These are phyloP conservation scores for Quercus suber DNA, from an alignment of 306 rosid species.

Conservation along the genomic window DNA sequence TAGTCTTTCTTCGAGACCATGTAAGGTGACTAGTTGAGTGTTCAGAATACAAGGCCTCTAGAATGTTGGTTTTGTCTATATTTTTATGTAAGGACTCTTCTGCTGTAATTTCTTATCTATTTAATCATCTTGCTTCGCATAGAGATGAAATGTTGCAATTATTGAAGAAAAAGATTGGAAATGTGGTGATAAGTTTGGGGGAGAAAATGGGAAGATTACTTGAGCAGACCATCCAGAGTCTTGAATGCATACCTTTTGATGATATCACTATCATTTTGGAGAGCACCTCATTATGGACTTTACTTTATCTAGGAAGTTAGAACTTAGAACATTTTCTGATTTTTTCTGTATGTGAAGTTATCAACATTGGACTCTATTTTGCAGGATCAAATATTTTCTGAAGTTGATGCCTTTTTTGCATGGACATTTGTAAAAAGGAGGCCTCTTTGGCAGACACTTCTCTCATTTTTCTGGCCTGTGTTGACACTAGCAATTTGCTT, in stretches of 20 bases:
- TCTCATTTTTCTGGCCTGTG: conserved; percentile 97
- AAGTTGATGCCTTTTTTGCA: conserved; percentile 92
- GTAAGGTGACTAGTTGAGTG: neutral
- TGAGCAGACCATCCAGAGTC: neutral
- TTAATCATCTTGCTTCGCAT: neutral
- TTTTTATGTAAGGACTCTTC: no score
- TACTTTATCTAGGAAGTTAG: neutral
- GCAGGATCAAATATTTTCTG: conserved; percentile 93
- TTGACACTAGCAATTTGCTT: conserved; percentile 93
- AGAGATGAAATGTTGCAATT: neutral
- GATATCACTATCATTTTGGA: neutral
- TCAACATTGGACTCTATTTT: conserved; percentile 34
- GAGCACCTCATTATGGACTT: neutral
- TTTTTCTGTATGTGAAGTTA: conserved; percentile 19
- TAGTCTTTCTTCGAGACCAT: neutral
- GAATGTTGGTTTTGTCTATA: neutral
- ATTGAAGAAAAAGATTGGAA: no score
- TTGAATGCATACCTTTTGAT: neutral
- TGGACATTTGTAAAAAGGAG: conserved; percentile 92
- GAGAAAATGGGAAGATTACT: neutral
- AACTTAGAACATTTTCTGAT: neutral
- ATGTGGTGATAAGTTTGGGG: neutral
- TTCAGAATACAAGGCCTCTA: neutral
- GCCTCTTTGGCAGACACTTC: conserved; percentile 99
- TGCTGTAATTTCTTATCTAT: neutral